These are phyloP conservation scores for Trapa bicornis DNA, from an alignment of 345 rosid genomes.

Conservation along the genomic window DNA sequence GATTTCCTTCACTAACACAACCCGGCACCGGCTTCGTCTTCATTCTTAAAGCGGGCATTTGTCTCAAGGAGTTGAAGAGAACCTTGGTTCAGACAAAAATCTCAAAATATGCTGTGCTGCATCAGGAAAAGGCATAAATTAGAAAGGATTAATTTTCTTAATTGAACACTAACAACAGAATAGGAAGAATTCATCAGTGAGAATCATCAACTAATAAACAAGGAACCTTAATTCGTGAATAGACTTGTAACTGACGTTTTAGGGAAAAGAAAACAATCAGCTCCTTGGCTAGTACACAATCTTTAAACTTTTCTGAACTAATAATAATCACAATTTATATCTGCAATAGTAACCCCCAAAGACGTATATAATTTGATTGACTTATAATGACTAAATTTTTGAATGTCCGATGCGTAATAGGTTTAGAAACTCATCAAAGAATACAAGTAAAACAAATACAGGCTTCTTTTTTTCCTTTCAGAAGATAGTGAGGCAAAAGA, in stretches of 20 bases:
- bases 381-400: background rate
- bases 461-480: background rate
- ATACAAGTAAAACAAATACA: background rate
- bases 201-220: no score
- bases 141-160: no score
- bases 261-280: no score
- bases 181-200: no score
- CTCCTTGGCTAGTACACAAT: no score
- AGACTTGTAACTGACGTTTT: no score
- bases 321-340: no score
- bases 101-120: background rate
- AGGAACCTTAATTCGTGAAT: no score
- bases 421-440: background rate
- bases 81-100: background rate
- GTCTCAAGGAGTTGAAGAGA: background rate
- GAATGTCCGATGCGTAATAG: background rate
- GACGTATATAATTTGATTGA: background rate
- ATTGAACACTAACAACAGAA: no score
- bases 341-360: background rate
- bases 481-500: background rate
- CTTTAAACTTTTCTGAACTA: no score
- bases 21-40: conserved; percentile 8
- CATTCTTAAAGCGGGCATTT: conserved; percentile 15
- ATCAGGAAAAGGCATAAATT: background rate
- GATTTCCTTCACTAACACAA: conserved; percentile 5